These are phyloP conservation scores for Trichoderma breve DNA, from an alignment of 2,329 filamentous ascomycete species.

Conservation along the genomic window DNA sequence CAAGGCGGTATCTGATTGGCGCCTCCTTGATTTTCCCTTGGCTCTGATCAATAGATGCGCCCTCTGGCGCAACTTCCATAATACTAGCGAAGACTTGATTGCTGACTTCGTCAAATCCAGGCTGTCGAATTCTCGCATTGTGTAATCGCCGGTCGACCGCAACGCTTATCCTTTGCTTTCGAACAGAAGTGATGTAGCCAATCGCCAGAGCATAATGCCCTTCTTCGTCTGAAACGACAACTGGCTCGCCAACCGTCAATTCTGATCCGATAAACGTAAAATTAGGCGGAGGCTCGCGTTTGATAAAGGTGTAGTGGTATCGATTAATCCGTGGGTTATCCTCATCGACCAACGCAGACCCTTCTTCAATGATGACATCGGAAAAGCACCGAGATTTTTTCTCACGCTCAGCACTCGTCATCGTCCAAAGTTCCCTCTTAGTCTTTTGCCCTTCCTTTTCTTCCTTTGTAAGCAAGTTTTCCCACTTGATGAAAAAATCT, in stretches of 20 bases:
- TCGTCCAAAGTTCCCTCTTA: slow-evolving; percentile 90
- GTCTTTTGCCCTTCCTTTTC: slow-evolving; percentile 87
- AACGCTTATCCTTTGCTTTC: slow-evolving; percentile 74
- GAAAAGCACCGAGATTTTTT: slow-evolving; percentile 86
- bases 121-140: slow-evolving; percentile 73
- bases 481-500: slow-evolving; percentile 93
- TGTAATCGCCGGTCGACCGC: slow-evolving; percentile 88
- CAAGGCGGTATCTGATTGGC: slow-evolving; percentile 74
- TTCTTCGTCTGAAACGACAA: slow-evolving; percentile 93
- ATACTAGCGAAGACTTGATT: slow-evolving; percentile 91
- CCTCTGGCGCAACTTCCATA: slow-evolving; percentile 72
- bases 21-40: slow-evolving; percentile 51
- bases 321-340: slow-evolving; percentile 83
- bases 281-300: slow-evolving; percentile 56
- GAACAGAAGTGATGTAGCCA: slow-evolving; percentile 80
- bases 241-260: slow-evolving; percentile 79
- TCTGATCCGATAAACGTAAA: slow-evolving; percentile 94
- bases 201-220: slow-evolving; percentile 94
- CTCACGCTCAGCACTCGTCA: slow-evolving; percentile 86
- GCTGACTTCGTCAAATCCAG: slow-evolving; percentile 69
- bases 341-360: slow-evolving; percentile 67
- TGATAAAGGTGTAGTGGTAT: slow-evolving; percentile 81
- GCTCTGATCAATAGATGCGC: slow-evolving; percentile 50
- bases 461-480: slow-evolving; percentile 87
- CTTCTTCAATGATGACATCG: slow-evolving; percentile 78